Evolutionary conservation across 148 eudicot genomes (phyloP).

Genomic region (Vaccinium corymbosum): DNA sequence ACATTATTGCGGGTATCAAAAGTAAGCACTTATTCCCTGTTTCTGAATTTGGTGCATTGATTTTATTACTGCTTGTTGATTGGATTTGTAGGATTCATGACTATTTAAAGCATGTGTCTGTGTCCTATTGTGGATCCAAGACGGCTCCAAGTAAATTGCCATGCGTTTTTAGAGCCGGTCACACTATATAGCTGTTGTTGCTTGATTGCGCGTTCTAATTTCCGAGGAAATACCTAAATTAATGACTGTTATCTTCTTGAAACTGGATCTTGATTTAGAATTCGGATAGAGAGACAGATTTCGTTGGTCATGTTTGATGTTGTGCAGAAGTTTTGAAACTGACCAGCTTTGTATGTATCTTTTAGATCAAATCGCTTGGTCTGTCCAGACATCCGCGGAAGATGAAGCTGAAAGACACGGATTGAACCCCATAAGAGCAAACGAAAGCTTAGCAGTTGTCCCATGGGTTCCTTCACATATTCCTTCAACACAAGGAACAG

Average conservation of each 20-base stretch:
- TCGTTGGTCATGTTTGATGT: neutral
- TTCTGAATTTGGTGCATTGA: neutral
- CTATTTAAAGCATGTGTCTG: neutral
- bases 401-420: slow-evolving; percentile 24
- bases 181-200: neutral
- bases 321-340: neutral
- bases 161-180: neutral
- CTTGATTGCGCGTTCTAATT: neutral
- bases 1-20: slow-evolving; percentile 47
- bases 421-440: slow-evolving; percentile 6
- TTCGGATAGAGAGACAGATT: neutral
- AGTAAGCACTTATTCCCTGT: slow-evolving; percentile 34
- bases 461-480: slow-evolving; percentile 64
- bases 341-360: slow-evolving; percentile 14
- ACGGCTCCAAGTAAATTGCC: neutral
- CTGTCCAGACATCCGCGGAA: slow-evolving; percentile 22
- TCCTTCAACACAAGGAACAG: slow-evolving; percentile 18
- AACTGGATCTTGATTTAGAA: neutral
- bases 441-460: slow-evolving; percentile 60
- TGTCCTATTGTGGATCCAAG: neutral
- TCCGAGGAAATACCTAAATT: neutral
- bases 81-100: neutral
- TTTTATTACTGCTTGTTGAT: neutral
- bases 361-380: slow-evolving; percentile 48
- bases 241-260: neutral